phyloP scores from a whole-genome alignment of 352 stramenopile genomes.

The Phytophthora capsici region DNA sequence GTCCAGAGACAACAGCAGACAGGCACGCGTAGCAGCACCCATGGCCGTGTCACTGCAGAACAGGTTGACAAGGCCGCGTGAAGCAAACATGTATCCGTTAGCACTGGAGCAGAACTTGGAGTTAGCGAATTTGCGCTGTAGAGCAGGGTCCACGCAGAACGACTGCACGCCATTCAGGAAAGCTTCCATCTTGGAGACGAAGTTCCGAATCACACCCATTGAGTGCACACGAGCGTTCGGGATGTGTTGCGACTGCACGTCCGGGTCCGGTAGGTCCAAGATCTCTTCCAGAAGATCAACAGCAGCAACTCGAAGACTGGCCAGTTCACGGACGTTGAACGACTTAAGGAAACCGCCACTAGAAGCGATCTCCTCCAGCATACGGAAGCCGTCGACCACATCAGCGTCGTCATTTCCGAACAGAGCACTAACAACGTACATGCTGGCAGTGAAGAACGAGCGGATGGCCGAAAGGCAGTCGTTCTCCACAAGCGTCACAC shows the following conservation, averaged over 20 bases:
- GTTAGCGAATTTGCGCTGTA: constrained; percentile 79
- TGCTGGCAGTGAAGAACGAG: constrained; percentile 84
- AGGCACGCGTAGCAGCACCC: constrained; percentile 72
- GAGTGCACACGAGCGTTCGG: constrained; percentile 70
- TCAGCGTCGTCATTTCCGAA: constrained; percentile 84
- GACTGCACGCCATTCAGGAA: constrained; percentile 70
- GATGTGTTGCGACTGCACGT: constrained; percentile 75
- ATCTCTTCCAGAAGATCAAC: constrained; percentile 85
- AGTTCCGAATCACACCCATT: constrained; percentile 87
- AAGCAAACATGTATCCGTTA: constrained; percentile 74
- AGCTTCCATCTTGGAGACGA: constrained; percentile 87
- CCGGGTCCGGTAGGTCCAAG: constrained; percentile 80
- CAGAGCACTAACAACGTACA: constrained; percentile 75
- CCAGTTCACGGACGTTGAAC: constrained; percentile 75
- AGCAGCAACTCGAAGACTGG: constrained; percentile 61
- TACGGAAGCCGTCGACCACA: constrained; percentile 78
- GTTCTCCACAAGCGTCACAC: constrained; percentile 78
- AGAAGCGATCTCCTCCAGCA: constrained; percentile 74
- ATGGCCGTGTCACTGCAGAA: constrained; percentile 79
- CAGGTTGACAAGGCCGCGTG: constrained; percentile 71
- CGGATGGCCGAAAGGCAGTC: constrained; percentile 84
- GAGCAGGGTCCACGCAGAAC: constrained; percentile 70
- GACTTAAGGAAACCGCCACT: constrained; percentile 79
- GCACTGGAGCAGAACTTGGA: constrained; percentile 76
- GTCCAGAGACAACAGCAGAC: constrained; percentile 70